Evolutionary conservation across 495 filamentous ascomycete genomes (phyloP).

Genomic region (Neurospora sp.): DNA sequence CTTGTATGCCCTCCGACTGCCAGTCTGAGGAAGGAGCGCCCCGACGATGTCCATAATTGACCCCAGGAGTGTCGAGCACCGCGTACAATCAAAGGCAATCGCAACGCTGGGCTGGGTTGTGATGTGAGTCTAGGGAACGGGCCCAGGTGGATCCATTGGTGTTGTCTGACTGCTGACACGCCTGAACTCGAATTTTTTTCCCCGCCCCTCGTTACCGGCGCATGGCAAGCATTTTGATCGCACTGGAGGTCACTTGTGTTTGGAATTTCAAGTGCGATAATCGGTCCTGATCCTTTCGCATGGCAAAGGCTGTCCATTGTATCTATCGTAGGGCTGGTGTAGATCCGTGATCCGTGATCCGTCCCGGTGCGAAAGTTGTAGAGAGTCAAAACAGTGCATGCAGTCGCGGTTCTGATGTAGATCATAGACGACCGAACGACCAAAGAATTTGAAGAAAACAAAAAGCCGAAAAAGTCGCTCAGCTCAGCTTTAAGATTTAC

Average conservation of each 20-base stretch:
- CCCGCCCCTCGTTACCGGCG: background rate
- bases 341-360: background rate
- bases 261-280: background rate
- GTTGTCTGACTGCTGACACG: background rate
- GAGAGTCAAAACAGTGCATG: background rate
- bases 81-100: background rate
- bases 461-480: background rate
- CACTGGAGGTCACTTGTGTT: background rate
- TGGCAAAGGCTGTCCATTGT: background rate
- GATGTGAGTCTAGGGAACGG: background rate
- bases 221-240: background rate
- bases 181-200: background rate
- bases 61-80: background rate
- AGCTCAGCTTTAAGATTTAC: background rate
- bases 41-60: background rate
- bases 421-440: background rate
- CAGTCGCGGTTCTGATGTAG: background rate
- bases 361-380: background rate
- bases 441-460: background rate
- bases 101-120: background rate
- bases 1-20: background rate
- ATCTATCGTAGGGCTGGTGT: background rate
- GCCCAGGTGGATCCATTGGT: background rate
- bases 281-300: background rate
- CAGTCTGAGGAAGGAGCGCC: background rate